Percentiles rank a stretch among this genome's conserved stretches.
These are phyloP conservation scores for Nakataea oryzae DNA, from an alignment of 2,329 filamentous ascomycete genomes.

Conservation along the genomic window DNA sequence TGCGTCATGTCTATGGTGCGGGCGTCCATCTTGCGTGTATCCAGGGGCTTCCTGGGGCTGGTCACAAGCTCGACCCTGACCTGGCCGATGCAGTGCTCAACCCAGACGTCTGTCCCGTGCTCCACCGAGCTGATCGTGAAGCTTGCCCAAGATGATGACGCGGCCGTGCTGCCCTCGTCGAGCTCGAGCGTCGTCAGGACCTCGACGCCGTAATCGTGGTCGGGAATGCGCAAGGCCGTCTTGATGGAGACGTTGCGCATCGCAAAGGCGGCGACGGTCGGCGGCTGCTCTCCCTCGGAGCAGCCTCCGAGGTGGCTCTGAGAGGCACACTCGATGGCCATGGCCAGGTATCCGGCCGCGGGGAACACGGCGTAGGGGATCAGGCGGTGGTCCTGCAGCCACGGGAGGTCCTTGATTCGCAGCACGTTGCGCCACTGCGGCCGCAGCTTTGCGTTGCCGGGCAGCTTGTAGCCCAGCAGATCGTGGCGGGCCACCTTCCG, in stretches of 20 bases:
- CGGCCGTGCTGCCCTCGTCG: too few relatives aligned
- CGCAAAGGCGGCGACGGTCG: too few relatives aligned
- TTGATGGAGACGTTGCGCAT: background rate
- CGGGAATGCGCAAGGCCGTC: background rate
- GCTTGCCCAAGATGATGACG: too few relatives aligned
- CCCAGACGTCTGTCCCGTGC: too few relatives aligned
- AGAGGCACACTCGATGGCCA: slow-evolving; percentile 12
- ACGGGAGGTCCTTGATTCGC: slow-evolving; percentile 17
- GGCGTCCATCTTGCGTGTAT: too few relatives aligned
- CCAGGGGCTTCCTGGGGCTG: too few relatives aligned
- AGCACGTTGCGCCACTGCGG: slow-evolving; percentile 16
- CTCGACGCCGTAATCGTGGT: background rate
- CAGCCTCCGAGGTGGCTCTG: too few relatives aligned
- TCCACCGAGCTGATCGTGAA: too few relatives aligned
- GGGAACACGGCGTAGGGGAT: slow-evolving; percentile 13
- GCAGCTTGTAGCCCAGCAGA: slow-evolving; percentile 21
- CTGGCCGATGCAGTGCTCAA: too few relatives aligned
- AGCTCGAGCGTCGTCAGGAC: background rate
- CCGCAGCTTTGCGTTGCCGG: slow-evolving; percentile 5
- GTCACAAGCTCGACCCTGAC: too few relatives aligned
- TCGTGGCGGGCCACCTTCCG: slow-evolving; percentile 22
- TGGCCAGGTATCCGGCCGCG: slow-evolving; percentile 7
- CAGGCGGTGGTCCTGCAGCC: slow-evolving; percentile 16
- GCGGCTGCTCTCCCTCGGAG: too few relatives aligned
- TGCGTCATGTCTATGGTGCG: too few relatives aligned